These are phyloP conservation scores for Stylosanthes scabra DNA, from an alignment of 331 rosid genomes.

Conservation along the genomic window DNA sequence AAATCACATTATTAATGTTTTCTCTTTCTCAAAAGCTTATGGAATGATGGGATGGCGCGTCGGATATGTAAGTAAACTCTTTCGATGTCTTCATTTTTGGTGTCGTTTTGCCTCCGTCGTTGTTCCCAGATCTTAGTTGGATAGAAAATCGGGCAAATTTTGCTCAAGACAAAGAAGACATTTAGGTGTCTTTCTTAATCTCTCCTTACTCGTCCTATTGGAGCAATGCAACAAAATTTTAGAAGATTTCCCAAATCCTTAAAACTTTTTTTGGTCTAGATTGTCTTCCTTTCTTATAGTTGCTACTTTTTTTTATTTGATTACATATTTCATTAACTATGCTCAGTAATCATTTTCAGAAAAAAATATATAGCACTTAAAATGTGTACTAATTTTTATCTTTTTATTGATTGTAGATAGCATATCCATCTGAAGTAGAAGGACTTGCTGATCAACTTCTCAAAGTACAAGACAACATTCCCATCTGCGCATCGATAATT, in stretches of 20 bases:
- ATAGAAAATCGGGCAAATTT: too few species aligned
- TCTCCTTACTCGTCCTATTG: too few species aligned
- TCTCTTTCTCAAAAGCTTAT: slow-evolving; percentile 97
- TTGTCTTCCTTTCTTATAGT: not conserved
- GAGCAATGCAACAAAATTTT: not conserved
- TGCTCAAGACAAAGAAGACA: too few species aligned
- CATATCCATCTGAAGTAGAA: slow-evolving; percentile 90
- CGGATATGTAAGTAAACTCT: slow-evolving; percentile 78
- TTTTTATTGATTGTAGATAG: slow-evolving; percentile 70
- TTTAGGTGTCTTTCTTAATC: too few species aligned
- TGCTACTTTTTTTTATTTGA: not conserved
- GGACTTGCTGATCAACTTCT: slow-evolving; percentile 82
- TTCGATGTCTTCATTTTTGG: not conserved
- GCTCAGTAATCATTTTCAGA: not conserved
- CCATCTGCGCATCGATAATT: slow-evolving; percentile 91
- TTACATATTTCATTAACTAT: not conserved
- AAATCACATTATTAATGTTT: slow-evolving; percentile 83
- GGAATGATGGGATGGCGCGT: slow-evolving; percentile 99
- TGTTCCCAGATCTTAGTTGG: too few species aligned
- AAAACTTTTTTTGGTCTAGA: not conserved
- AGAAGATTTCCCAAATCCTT: not conserved
- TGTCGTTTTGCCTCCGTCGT: too few species aligned
- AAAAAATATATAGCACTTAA: slow-evolving; percentile 9
- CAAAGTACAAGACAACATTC: slow-evolving; percentile 98
- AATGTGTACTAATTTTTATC: slow-evolving; percentile 1